Evolutionary conservation across 2,329 filamentous ascomycete genomes (phyloP), one percentile per base, ranked within the genome.

Genomic region (Colletotrichum musicola): DNA sequence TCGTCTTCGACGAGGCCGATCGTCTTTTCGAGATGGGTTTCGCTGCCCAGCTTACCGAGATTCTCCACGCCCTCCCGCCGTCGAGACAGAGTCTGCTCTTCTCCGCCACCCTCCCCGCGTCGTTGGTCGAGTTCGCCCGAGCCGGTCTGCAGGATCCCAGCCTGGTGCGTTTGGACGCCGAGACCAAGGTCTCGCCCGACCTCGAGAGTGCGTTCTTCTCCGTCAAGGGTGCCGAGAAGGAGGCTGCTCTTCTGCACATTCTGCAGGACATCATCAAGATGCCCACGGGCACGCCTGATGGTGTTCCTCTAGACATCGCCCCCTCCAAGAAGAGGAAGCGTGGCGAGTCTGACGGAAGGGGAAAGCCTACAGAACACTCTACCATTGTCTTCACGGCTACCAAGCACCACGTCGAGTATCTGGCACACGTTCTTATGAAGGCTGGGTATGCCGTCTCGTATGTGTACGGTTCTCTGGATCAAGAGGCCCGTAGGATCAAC

Each of bases 1-100:
- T 97, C 25, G 96, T 99, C 9, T 99, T 99, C 72, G 96, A 99
- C 77, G 96, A 99, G 80, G 96, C 96, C 1, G 96, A 99, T 85
- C 89, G 96, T 62, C 85, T 99, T 20, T 99, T 99, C 80, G 96
- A 99, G 78, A 98, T 99, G 95, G 97, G 96, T 74, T 99, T 99
- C 77, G 94, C 95, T 4, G 90, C 93, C 4, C 96, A 99, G 77
- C 84, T 99, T 73, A 92, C 93, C 1, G 96, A 99, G 78, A 98
- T 98, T 84, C 83, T 99, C 59, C 90, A 97, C 76, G 93, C 94
- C 0, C 83, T 99, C 16, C 96, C 97, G 1, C 84, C 89, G 0
- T 92, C 91, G 25, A 88, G 97, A 67, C 96, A 99, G 77, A 99
- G 95, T 3, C 83, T 98, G 7, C 85, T 99, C 2, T 99, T 99